Base-by-base conservation (phyloP, 345 rosid genomes). In the Populus simonii region DNA sequence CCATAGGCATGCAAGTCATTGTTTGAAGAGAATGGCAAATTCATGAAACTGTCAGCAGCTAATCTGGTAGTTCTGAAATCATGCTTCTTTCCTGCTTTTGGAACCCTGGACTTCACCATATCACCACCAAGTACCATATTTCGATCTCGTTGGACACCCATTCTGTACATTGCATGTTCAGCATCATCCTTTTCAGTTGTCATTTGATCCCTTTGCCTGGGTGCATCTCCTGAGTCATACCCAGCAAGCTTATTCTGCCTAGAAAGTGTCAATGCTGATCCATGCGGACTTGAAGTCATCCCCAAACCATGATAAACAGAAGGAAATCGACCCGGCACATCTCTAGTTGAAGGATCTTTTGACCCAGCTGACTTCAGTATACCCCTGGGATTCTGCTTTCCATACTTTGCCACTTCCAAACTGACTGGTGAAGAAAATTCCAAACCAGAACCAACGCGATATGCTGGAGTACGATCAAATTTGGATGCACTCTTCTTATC, bases 111-210 rank as follows among this genome's bases (percentile, higher is more conserved):
- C 80, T 85, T 92, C 38, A 81, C 87, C 59, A 74, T 68, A 66
- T 65, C 33, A 78, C 76, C 59, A 76, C 79, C 80, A 35, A 59
- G 79, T 59, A 76, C 66, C 73, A 45, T 77, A 84, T 85, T 88
- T 70, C 73, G 85, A 67, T 86, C 86, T 81, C 81, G 89, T 35
- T 84, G 88, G 61, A 84, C 66, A 80, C 92, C 92, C 77, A 77
- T 84, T 77, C 90, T 92, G 87, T 88, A 91, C 66, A 91, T 80
- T 71, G 92, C 88, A 68, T 89, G 91, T 67, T 90, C 90, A 80
- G 65, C 79, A 68, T 74, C 74, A 69, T 39, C 70, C 51, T 69
- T 84, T 73, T 87, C 89, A 47, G 79, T 80, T 81, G 79, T 81
- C 76, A 86, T 81, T 72, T 69, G 87, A 81, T 90, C 90, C 79